Base-by-base conservation (phyloP, 1,139 yeast species). In the Nakaseomyces uthaithaninus region DNA sequence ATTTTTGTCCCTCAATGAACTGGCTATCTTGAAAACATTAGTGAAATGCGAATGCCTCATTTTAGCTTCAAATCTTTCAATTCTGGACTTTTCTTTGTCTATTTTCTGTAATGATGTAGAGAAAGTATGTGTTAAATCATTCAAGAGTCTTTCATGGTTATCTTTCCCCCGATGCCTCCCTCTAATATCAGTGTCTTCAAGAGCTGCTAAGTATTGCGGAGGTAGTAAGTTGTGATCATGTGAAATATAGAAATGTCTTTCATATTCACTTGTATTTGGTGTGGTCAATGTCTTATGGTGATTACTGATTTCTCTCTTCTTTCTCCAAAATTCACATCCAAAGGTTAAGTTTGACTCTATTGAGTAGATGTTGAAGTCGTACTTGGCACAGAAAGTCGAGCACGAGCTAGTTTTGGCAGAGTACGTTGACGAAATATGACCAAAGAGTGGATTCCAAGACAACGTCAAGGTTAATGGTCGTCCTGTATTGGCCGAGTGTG, bases 351-450 rank as follows among this genome's bases (percentile, higher is more conserved):
- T 86, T 42, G 95, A 84, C 45, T 85, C 84, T 53, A 91, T 89
- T 0, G 97, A 89, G 57, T 85, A 91, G 40, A 86, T 67, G 56
- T 93, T 93, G 59, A 91, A 91, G 54, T 86, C 95, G 56, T 87
- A 87, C 42, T 83, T 72, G 3, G 95, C 83, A 39, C 91, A 78
- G 47, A 91, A 80, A 0, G 94, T 81, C 1, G 94, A 74, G 11
- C 79, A 75, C 0, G 77, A 72, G 5, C 87, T 75, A 0, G 95
- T 84, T 53, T 81, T 78, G 25, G 91, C 86, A 0, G 95, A 77
- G 58, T 91, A 91, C 0, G 95, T 82, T 1, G 95, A 80, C 1
- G 94, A 81, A 4, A 93, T 63, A 50, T 89, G 94, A 3, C 98
- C 99, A 59, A 91, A 69, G 10, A 91, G 68, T 1, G 99, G 99